Conservation (phyloP, 1,139 yeast genomes). For the Debaryomyces udenii region DNA sequence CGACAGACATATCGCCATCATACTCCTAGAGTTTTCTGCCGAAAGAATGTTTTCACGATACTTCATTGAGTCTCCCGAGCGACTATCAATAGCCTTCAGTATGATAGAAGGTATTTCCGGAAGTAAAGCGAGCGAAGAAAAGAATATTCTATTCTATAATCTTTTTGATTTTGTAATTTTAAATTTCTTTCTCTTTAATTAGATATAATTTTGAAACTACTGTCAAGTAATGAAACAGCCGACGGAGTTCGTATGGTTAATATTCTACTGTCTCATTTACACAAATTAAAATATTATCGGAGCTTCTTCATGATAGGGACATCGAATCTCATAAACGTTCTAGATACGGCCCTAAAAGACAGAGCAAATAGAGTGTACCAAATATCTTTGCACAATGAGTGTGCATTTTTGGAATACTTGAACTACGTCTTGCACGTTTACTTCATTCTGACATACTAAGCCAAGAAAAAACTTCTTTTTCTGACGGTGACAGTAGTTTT, state of each 20-base stretch:
- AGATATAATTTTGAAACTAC: no score
- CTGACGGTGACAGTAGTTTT: no score
- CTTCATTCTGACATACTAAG: no score
- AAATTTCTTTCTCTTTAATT: no score
- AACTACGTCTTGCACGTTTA: slow-evolving; percentile 2
- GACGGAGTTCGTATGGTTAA: slow-evolving; percentile 42
- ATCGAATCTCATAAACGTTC: slow-evolving; percentile 30
- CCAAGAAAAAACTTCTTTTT: no score
- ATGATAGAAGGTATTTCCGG: slow-evolving; percentile 25
- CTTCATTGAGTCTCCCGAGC: slow-evolving; percentile 44
- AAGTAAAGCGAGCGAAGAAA: slow-evolving; percentile 10
- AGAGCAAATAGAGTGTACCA: slow-evolving; percentile 33
- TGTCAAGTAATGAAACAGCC: slow-evolving; percentile 36
- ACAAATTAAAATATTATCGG: slow-evolving; percentile 27
- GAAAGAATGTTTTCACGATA: slow-evolving; percentile 41
- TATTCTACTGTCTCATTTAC: slow-evolving; percentile 37
- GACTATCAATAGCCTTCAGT: slow-evolving; percentile 31
- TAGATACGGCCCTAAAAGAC: slow-evolving; percentile 37
- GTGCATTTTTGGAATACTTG: slow-evolving; percentile 18
- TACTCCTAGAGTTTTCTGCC: slow-evolving; percentile 37
- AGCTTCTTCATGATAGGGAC: slow-evolving; percentile 37
- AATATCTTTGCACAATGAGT: slow-evolving; percentile 26
- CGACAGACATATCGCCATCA: slow-evolving; percentile 10
- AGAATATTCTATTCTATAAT: no score
- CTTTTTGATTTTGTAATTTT: no score